Evolutionary conservation across 2,329 filamentous ascomycete genomes (phyloP).

Genomic region (Fusarium verticillioides): DNA sequence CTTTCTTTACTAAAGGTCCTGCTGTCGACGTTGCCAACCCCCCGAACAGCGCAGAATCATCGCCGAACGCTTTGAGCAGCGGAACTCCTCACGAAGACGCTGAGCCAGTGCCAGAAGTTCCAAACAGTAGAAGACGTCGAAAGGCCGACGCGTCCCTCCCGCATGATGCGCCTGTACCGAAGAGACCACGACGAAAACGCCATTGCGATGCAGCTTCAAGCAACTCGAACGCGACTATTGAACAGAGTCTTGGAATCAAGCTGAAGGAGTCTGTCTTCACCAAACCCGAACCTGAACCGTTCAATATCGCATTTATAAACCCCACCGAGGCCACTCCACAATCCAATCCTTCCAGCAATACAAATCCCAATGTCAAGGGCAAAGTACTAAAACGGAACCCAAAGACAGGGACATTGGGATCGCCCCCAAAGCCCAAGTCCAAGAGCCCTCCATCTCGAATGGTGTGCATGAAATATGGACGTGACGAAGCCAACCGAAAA

Average conservation of each 20-base stretch:
- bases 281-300: slow-evolving; percentile 23
- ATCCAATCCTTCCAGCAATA: slow-evolving; percentile 5
- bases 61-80: background rate
- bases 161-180: slow-evolving; percentile 39
- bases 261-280: background rate
- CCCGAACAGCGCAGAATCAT: background rate
- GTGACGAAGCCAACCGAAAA: slow-evolving; percentile 56
- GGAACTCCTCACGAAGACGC: slow-evolving; percentile 3
- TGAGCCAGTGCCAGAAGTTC: slow-evolving; percentile 38
- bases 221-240: slow-evolving; percentile 18
- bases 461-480: slow-evolving; percentile 70
- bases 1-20: slow-evolving; percentile 60
- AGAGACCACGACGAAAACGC: slow-evolving; percentile 44
- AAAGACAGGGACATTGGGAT: slow-evolving; percentile 71
- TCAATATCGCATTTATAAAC: slow-evolving; percentile 22
- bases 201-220: slow-evolving; percentile 24
- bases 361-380: slow-evolving; percentile 46
- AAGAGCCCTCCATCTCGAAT: slow-evolving; percentile 53
- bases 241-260: slow-evolving; percentile 20
- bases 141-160: slow-evolving; percentile 50
- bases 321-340: background rate
- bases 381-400: slow-evolving; percentile 68
- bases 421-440: slow-evolving; percentile 66
- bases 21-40: slow-evolving; percentile 9
- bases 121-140: slow-evolving; percentile 55